phyloP scores from a whole-genome alignment of 345 rosid genomes.

The Citrus medica region DNA sequence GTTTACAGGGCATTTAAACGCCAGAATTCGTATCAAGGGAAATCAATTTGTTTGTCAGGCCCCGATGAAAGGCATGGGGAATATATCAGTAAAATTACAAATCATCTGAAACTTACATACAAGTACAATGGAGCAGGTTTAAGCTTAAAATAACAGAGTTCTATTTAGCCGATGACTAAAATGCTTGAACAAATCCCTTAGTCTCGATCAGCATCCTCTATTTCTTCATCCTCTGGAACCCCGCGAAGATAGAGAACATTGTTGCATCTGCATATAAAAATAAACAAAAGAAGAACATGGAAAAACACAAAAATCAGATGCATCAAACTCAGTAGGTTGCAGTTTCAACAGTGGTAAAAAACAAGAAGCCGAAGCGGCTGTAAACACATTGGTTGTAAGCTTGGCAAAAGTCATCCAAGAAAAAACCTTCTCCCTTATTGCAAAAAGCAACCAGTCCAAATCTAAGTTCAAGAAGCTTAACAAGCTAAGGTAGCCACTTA shows the following conservation, averaged over 20 bases:
- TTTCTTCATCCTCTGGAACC: slow-evolving; percentile 90
- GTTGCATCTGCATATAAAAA: slow-evolving; percentile 62
- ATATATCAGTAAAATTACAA: neutral
- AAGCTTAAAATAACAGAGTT: neutral
- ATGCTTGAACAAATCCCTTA: slow-evolving; percentile 9
- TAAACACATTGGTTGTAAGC: neutral
- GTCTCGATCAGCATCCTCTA: slow-evolving; percentile 75
- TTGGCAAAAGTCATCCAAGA: neutral
- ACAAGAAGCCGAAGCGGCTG: no score
- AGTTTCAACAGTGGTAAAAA: neutral
- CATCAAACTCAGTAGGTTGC: neutral
- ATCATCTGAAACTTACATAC: neutral
- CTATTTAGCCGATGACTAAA: neutral
- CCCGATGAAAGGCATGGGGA: neutral
- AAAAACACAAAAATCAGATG: neutral
- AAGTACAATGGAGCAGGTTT: neutral
- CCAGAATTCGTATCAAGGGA: neutral
- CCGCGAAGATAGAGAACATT: slow-evolving; percentile 89
- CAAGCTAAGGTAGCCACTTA: neutral
- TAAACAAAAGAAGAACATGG: no score
- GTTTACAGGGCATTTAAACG: neutral
- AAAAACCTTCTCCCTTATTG: neutral
- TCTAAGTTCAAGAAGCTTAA: neutral
- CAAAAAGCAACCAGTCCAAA: neutral
- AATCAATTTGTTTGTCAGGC: neutral